Evolutionary conservation across 2,329 filamentous ascomycete species (phyloP).

Genomic region (Dichotomopilus funicola): DNA sequence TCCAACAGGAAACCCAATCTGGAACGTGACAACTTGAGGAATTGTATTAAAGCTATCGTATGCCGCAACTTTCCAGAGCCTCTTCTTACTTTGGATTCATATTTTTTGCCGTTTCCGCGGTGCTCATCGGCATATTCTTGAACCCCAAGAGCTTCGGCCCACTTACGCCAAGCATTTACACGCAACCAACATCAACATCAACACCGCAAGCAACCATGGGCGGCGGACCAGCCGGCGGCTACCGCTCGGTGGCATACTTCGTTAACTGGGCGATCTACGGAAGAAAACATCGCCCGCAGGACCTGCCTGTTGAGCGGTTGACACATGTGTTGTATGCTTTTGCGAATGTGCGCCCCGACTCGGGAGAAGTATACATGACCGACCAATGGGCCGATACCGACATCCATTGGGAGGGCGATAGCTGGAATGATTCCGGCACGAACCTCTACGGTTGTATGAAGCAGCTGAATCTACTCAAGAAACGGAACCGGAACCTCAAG

Average conservation of each 20-base stretch:
- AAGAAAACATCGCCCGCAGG: slow-evolving; percentile 76
- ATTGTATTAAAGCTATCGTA: neutral
- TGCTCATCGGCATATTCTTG: neutral
- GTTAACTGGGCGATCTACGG: slow-evolving; percentile 84
- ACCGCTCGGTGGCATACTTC: slow-evolving; percentile 65
- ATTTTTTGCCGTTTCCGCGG: neutral
- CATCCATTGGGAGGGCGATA: slow-evolving; percentile 65
- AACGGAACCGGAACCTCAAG: slow-evolving; percentile 74
- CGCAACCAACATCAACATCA: neutral
- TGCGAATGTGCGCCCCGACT: slow-evolving; percentile 73
- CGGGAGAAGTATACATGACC: slow-evolving; percentile 69
- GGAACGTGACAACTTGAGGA: neutral
- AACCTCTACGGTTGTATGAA: slow-evolving; percentile 88
- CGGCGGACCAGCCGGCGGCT: slow-evolving; percentile 41
- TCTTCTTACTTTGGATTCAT: neutral
- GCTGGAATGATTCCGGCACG: slow-evolving; percentile 63
- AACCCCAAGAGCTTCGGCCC: neutral
- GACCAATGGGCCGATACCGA: slow-evolving; percentile 63
- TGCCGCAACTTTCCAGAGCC: neutral
- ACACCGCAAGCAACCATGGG: slow-evolving; percentile 31
- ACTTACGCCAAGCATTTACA: neutral
- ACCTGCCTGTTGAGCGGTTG: slow-evolving; percentile 71
- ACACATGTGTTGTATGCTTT: slow-evolving; percentile 91
- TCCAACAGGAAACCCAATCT: neutral
- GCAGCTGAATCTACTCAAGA: slow-evolving; percentile 80